Evolutionary conservation across 2,329 filamentous ascomycete species (phyloP).

Genomic region (Aspergillus spinulosporus): DNA sequence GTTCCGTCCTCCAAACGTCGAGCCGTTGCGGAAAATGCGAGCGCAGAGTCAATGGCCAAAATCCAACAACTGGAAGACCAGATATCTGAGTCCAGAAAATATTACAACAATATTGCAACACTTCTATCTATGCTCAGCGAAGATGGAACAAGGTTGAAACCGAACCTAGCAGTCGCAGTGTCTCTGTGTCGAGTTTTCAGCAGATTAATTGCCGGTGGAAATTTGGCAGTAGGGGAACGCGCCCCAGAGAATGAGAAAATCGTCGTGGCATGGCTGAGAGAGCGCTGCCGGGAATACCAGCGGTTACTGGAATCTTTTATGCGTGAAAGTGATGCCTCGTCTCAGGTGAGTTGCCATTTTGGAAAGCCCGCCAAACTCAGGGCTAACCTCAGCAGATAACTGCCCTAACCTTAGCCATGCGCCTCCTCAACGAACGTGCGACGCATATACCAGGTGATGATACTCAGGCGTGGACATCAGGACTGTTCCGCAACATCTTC

Average conservation of each 20-base stretch:
- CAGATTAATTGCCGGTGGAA: conserved; percentile 72
- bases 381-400: conserved; percentile 53
- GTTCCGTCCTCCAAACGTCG: conserved; percentile 45
- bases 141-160: conserved; percentile 53
- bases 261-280: conserved; percentile 76
- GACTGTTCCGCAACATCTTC: conserved; percentile 67
- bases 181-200: conserved; percentile 85
- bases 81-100: conserved; percentile 79
- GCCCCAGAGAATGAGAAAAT: conserved; percentile 71
- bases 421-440: conserved; percentile 78
- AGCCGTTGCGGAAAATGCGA: conserved; percentile 50
- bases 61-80: conserved; percentile 76
- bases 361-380: neutral
- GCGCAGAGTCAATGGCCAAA: conserved; percentile 59
- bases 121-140: conserved; percentile 63
- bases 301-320: conserved; percentile 63
- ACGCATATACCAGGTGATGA: conserved; percentile 61
- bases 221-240: conserved; percentile 64
- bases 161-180: conserved; percentile 69
- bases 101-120: conserved; percentile 86
- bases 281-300: conserved; percentile 71
- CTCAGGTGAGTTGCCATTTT: conserved; percentile 37
- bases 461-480: conserved; percentile 68
- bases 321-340: conserved; percentile 59
- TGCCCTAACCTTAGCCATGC: conserved; percentile 77